Base-by-base conservation (phyloP, 352 stramenopile genomes). In the Paralagenidium karlingii region DNA sequence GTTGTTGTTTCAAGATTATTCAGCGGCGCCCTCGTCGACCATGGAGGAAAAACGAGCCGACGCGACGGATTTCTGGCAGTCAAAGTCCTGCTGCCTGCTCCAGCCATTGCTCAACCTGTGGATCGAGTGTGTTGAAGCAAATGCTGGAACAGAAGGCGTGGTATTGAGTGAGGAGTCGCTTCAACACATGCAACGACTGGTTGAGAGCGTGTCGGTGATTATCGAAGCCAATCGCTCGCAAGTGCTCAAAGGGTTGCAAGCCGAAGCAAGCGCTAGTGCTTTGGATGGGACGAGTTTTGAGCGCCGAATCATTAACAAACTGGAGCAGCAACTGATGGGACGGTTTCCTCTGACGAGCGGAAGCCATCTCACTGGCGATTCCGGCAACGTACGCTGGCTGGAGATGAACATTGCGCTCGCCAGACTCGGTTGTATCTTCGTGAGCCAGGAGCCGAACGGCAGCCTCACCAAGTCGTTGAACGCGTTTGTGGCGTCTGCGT, bases 131-230 rank as follows among this genome's bases (percentile, higher is more conserved):
- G 21, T 73, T 0, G 70, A 83, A 16, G 63, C 58, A 11, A 16
- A 15, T 11, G 11, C 11, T 15, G 11, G 11, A 15, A 32, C 28
- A 13, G 15, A 32, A 32, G 28, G 11, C 28, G 28, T 32, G 28
- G 28, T 13, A 32, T 13, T 15, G 28, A 13, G 28, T 32, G 65
- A 84, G n/a, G 53, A 68, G 8, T 69, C 74, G 30, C 38, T 85
- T 10, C 65, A 83, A 48, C 68, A 84, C 54, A 71, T 90, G 58
- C 63, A 78, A 46, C 71, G 73, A 34, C 74, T 87, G 43, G 62
- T 85, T n/a, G 70, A 87, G 55, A 75, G 68, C 40, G 40, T 55
- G 8, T 73, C 68, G 2, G 53, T 74, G 28, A 74, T 87, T 12
- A 30, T 87, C 18, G 43, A 50, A 5, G 70, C 60, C 12, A 85